Evolutionary conservation across 208 protist species (phyloP).

Genomic region (Porcisia deanei): DNA sequence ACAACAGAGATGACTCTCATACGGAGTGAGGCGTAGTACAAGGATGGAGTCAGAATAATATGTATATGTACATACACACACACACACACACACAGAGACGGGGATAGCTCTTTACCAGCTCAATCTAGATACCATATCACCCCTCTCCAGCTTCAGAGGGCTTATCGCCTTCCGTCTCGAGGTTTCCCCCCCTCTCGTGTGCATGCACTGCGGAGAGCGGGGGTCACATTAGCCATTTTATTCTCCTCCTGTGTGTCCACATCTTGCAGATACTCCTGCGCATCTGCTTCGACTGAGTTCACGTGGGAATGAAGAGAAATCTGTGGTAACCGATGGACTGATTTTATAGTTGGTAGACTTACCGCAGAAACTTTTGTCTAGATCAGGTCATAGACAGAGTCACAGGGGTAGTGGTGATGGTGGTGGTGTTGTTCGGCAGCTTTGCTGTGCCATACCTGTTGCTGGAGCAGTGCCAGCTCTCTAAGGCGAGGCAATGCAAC

Average conservation of each 20-base stretch:
- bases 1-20: background rate
- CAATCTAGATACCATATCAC: no score
- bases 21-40: background rate
- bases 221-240: no score
- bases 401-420: no score
- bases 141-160: no score
- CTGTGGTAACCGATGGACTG: no score
- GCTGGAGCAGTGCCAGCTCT: background rate
- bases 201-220: no score
- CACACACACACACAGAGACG: background rate
- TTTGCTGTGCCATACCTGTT: background rate
- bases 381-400: background rate
- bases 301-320: no score
- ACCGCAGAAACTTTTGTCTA: background rate
- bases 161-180: no score
- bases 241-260: no score
- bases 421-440: background rate
- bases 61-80: background rate
- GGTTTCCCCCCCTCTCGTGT: no score
- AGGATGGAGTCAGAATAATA: background rate
- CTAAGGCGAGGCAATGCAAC: background rate
- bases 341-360: background rate
- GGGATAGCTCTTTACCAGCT: background rate
- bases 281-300: no score
- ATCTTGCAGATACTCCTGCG: no score